These are phyloP conservation scores for Daldinia childiae DNA, from an alignment of 495 filamentous ascomycete genomes.

Conservation along the genomic window DNA sequence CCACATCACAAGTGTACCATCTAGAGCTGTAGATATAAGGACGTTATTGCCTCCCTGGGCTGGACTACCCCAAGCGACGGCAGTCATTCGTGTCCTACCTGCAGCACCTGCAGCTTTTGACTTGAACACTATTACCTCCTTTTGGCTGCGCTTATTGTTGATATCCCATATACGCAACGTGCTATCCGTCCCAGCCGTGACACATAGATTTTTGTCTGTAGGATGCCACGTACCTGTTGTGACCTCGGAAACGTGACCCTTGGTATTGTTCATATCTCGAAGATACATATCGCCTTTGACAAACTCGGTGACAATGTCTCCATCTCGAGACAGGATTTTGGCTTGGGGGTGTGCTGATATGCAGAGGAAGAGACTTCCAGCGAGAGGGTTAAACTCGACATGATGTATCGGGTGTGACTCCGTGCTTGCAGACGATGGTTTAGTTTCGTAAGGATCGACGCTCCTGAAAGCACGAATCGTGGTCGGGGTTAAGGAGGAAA, in stretches of 20 bases:
- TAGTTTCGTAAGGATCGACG: slow-evolving; percentile 83
- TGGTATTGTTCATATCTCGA: slow-evolving; percentile 94
- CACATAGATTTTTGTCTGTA: slow-evolving; percentile 79
- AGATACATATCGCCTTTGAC: slow-evolving; percentile 98
- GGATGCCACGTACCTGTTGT: slow-evolving; percentile 90
- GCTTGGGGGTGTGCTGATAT: slow-evolving; percentile 88
- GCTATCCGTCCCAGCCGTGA: slow-evolving; percentile 91
- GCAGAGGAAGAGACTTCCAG: slow-evolving; percentile 83
- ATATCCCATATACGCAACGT: slow-evolving; percentile 97
- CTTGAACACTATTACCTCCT: slow-evolving; percentile 94
- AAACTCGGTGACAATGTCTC: slow-evolving; percentile 83
- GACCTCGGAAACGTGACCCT: slow-evolving; percentile 92
- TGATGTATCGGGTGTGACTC: slow-evolving; percentile 90
- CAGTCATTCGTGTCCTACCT: slow-evolving; percentile 92
- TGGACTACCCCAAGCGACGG: slow-evolving; percentile 85
- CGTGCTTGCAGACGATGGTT: slow-evolving; percentile 69
- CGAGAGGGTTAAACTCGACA: slow-evolving; percentile 84
- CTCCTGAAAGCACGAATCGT: slow-evolving; percentile 93
- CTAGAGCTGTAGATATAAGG: slow-evolving; percentile 86
- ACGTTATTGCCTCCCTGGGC: slow-evolving; percentile 78
- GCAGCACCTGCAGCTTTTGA: slow-evolving; percentile 85
- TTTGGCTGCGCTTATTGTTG: slow-evolving; percentile 84
- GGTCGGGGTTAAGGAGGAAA: slow-evolving; percentile 93
- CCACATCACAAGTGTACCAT: slow-evolving; percentile 94
- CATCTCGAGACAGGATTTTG: slow-evolving; percentile 87